These are phyloP conservation scores for Plantago major DNA, from an alignment of 257 asterid genomes.

Conservation along the genomic window DNA sequence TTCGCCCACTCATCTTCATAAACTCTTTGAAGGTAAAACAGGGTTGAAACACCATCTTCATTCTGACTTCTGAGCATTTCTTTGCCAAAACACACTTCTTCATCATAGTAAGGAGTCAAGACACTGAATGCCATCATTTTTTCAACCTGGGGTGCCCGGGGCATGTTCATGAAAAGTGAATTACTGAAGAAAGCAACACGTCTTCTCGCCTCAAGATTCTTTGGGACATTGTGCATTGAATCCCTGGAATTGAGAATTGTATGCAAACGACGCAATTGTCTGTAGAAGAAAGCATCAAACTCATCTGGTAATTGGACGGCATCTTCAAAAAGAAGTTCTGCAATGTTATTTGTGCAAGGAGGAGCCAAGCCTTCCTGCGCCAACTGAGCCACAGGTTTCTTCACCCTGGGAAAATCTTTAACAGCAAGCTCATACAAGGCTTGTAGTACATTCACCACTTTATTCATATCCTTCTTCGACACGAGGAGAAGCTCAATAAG, in stretches of 20 bases:
- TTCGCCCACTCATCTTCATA: slow-evolving; percentile 87
- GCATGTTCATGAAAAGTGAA: slow-evolving; percentile 94
- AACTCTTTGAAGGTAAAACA: slow-evolving; percentile 83
- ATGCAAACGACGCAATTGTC: slow-evolving; percentile 70
- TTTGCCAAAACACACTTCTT: slow-evolving; percentile 80
- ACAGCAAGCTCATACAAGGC: slow-evolving; percentile 77
- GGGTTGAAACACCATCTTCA: slow-evolving; percentile 80
- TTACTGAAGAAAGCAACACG: slow-evolving; percentile 86
- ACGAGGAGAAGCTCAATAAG: slow-evolving; percentile 55
- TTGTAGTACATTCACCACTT: slow-evolving; percentile 64
- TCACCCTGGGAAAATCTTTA: slow-evolving; percentile 59
- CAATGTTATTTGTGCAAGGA: slow-evolving; percentile 22
- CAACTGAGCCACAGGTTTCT: slow-evolving; percentile 52
- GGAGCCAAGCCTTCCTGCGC: slow-evolving; percentile 71
- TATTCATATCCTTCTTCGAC: slow-evolving; percentile 47
- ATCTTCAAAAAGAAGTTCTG: slow-evolving; percentile 56
- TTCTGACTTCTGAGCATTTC: slow-evolving; percentile 75
- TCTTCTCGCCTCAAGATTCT: slow-evolving; percentile 67
- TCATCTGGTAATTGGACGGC: slow-evolving; percentile 58
- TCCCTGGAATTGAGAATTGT: slow-evolving; percentile 78
- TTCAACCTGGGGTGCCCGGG: slow-evolving; percentile 89
- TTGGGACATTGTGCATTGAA: slow-evolving; percentile 76
- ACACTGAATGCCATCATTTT: slow-evolving; percentile 96
- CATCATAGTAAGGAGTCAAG: slow-evolving; percentile 92
- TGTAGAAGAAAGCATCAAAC: slow-evolving; percentile 56